Evolutionary conservation across 169 alveolate genomes (phyloP).

Genomic region (Babesia caballi): DNA sequence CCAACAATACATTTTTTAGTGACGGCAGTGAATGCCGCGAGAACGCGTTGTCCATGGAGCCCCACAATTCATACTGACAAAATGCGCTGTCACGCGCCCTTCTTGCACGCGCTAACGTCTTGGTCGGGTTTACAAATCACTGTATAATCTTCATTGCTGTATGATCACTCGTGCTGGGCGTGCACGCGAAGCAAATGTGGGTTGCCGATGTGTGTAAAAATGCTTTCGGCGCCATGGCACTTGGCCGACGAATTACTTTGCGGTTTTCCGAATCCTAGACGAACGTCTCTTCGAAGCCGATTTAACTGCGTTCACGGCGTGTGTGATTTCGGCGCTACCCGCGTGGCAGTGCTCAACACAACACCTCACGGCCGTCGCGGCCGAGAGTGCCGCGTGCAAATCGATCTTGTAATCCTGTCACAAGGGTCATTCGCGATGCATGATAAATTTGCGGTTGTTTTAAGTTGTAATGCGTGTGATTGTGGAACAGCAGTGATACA

Average conservation of each 20-base stretch:
- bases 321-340: constrained; percentile 5
- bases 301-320: constrained; percentile 21
- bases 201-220: background rate
- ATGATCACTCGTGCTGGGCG: no score
- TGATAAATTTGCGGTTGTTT: background rate
- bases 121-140: no score
- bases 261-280: constrained; percentile 41
- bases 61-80: no score
- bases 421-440: background rate
- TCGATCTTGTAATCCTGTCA: constrained; percentile 8
- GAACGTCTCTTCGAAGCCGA: constrained; percentile 40
- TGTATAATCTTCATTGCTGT: no score
- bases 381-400: background rate
- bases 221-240: background rate
- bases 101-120: no score
- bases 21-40: no score
- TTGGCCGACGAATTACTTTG: background rate
- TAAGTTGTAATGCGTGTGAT: background rate
- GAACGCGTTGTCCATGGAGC: no score
- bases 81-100: no score
- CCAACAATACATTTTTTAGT: constrained; percentile 18
- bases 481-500: no score
- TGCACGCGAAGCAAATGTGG: background rate
- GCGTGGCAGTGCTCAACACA: background rate
- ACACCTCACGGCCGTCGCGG: background rate